Evolutionary conservation across 1,139 yeast genomes (phyloP).

Genomic region (Fermentozyma sake): DNA sequence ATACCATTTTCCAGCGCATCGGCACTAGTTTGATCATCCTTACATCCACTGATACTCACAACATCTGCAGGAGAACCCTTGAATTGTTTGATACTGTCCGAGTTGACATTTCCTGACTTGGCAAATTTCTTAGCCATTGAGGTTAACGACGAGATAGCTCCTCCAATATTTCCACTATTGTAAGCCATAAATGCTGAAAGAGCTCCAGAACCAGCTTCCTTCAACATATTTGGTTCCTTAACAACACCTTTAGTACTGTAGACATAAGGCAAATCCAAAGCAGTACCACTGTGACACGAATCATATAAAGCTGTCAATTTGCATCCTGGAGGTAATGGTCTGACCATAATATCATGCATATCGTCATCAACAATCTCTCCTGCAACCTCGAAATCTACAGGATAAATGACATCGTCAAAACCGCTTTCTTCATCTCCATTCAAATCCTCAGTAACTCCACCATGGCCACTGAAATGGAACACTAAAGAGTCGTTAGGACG

Average conservation of each 20-base stretch:
- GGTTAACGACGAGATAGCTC: conserved; percentile 39
- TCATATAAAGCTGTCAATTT: conserved; percentile 86
- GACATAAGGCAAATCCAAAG: conserved; percentile 80
- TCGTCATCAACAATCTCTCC: conserved; percentile 83
- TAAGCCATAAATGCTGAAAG: conserved; percentile 68
- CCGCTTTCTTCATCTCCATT: conserved; percentile 95
- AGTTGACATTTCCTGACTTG: conserved; percentile 21
- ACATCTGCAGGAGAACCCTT: conserved; percentile 90
- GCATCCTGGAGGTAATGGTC: conserved; percentile 74
- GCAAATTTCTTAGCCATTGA: conserved; percentile 47
- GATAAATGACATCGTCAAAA: conserved; percentile 84
- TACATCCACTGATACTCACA: conserved; percentile 82
- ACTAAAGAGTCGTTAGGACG: conserved; percentile 80
- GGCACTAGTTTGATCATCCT: conserved; percentile 78
- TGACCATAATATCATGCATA: conserved; percentile 79
- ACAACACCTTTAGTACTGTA: conserved; percentile 89
- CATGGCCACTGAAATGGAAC: conserved; percentile 93
- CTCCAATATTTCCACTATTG: conserved; percentile 63
- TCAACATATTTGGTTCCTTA: conserved; percentile 83
- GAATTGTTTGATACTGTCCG: conserved; percentile 33
- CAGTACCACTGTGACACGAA: conserved; percentile 93
- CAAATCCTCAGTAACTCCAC: conserved; percentile 74
- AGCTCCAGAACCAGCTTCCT: conserved; percentile 80
- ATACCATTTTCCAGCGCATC: conserved; percentile 76
- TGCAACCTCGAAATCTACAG: conserved; percentile 72